A percentile compares a stretch with the other conserved stretches of the same genome.
phyloP scores from a whole-genome alignment of 495 filamentous ascomycete genomes.

The Daldinia decipiens region DNA sequence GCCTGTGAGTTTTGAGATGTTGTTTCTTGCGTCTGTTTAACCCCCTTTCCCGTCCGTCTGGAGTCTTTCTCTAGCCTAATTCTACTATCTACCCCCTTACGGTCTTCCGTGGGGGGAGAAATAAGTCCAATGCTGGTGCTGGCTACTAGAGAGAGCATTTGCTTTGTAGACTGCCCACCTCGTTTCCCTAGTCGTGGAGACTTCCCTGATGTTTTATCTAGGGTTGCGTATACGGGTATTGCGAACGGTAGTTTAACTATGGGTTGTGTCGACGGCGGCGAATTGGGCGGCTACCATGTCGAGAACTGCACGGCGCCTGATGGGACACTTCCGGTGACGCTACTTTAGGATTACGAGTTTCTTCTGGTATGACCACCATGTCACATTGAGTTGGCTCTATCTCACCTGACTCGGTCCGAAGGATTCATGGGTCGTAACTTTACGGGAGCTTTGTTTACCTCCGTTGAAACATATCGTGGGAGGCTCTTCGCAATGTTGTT shows the following conservation, averaged over 20 bases:
- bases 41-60: no score
- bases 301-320: constrained; percentile 42
- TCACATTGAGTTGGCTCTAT: background rate
- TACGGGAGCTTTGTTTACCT: no score
- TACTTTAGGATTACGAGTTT: constrained; percentile 14
- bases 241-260: constrained; percentile 30
- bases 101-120: no score
- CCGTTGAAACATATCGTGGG: no score
- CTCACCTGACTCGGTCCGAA: background rate
- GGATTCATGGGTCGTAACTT: background rate
- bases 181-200: background rate
- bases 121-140: background rate
- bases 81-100: no score
- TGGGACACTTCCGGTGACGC: constrained; percentile 25
- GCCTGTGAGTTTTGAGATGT: constrained; percentile 28
- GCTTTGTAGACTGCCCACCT: no score
- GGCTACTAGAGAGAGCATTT: background rate
- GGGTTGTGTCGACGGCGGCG: constrained; percentile 33
- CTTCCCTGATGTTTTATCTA: background rate
- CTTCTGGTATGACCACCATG: background rate
- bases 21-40: background rate
- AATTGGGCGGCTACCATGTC: constrained; percentile 41
- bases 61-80: no score
- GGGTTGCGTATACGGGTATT: constrained; percentile 43
- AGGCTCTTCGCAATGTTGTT: background rate